These are phyloP conservation scores for Quercus wislizeni DNA, from an alignment of 306 rosid species.

Conservation along the genomic window DNA sequence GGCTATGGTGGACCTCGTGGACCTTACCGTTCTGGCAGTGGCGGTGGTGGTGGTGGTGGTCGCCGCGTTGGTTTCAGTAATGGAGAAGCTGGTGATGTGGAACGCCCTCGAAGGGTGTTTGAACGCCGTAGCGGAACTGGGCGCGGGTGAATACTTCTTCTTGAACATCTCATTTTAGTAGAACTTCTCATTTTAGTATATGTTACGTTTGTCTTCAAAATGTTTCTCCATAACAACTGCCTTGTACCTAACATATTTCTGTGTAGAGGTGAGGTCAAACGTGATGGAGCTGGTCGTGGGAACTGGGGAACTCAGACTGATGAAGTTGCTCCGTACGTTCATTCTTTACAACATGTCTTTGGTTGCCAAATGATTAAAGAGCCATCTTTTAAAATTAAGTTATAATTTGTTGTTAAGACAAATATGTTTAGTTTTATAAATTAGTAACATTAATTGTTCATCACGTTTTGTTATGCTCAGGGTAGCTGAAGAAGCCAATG, in stretches of 20 bases:
- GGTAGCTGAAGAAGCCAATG: slow-evolving; percentile 66
- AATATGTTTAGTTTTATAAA: background rate
- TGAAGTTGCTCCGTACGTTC: slow-evolving; percentile 59
- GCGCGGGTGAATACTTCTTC: slow-evolving; percentile 51
- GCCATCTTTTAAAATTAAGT: background rate
- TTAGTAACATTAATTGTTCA: background rate
- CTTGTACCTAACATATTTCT: slow-evolving; percentile 7
- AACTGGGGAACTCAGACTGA: slow-evolving; percentile 87
- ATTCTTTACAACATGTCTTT: background rate
- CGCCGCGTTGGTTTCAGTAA: slow-evolving; percentile 77
- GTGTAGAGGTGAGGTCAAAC: slow-evolving; percentile 68
- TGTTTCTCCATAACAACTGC: background rate
- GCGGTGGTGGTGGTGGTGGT: slow-evolving; percentile 45
- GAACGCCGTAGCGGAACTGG: slow-evolving; percentile 98
- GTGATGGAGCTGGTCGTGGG: slow-evolving; percentile 89
- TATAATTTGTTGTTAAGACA: background rate
- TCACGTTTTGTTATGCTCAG: slow-evolving; percentile 22
- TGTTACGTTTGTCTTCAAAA: background rate
- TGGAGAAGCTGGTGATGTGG: slow-evolving; percentile 77
- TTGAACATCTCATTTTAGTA: background rate
- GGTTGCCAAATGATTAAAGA: background rate
- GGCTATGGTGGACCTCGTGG: slow-evolving; percentile 67
- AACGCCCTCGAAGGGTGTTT: slow-evolving; percentile 60
- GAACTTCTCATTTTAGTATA: background rate
- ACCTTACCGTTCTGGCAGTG: slow-evolving; percentile 31